Base-by-base conservation (phyloP, 2,329 filamentous ascomycete species). In the Talaromyces marneffei region DNA sequence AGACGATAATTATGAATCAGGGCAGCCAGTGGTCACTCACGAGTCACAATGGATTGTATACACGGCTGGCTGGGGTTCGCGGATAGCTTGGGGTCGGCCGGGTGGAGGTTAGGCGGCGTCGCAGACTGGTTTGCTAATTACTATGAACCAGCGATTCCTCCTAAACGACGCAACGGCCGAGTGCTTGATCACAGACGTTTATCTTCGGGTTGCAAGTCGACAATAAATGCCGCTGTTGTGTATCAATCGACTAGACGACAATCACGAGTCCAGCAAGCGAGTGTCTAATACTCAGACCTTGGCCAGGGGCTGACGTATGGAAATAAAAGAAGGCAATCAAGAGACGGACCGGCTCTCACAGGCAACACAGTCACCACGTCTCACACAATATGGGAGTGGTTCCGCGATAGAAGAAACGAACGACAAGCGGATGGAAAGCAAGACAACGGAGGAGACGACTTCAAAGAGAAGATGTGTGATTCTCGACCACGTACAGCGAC, bases 321-420 rank as follows among this genome's bases (percentile, higher is more conserved):
- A 57, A 12, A 57, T 57, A 62, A 62, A 40, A 62, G 64, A 65
- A 67, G 65, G 63, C 57, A 63, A 70, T 72, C 67, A 62, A 63
- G 66, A 70, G 70, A 60, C 57, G 61, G 56, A 33, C 57, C 61
- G 57, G 61, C 71, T 72, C 70, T 75, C 71, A 72, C 71, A 69
- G 69, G 67, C 25, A 48, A 57, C 72, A 72, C 71, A 67, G 66
- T 71, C 68, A 63, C 66, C 62, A 71, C 72, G 72, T 52, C 60
- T 59, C 48, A 71, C 60, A 62, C 62, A 58, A 61, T 65, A 66
- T 59, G 64, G 62, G 63, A 59, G 61, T 59, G 60, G 63, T 59
- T 59, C 61, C 58, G 65, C 63, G 65, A 63, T 61, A 64, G 68
- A 67, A 65, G 67, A 66, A 63, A 69, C 61, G 68, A 65, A 65